Evolutionary conservation across 1,139 yeast species (phyloP).

Genomic region (Petasospora rhodanensis): DNA sequence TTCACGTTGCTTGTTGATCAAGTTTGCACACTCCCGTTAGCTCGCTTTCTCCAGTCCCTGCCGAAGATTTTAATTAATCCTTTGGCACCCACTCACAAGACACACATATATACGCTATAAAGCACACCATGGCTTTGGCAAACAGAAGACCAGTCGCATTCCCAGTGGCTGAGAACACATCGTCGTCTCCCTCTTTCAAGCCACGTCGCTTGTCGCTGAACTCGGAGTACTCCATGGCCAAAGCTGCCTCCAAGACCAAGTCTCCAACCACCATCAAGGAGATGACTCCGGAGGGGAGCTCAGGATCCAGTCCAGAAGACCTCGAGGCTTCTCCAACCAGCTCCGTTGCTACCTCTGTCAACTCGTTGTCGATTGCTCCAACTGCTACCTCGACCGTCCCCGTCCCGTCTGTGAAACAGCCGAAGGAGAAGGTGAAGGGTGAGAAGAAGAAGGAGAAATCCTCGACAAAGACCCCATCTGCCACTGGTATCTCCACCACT

Average conservation of each 20-base stretch:
- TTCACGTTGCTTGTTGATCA: slow-evolving; percentile 10
- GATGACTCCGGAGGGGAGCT: slow-evolving; percentile 27
- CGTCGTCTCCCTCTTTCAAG: slow-evolving; percentile 42
- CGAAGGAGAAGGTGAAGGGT: slow-evolving; percentile 31
- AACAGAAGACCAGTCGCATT: slow-evolving; percentile 50
- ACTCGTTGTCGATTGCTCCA: slow-evolving; percentile 15
- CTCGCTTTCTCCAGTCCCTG: slow-evolving; percentile 1
- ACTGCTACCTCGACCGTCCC: slow-evolving; percentile 10
- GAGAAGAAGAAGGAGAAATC: slow-evolving; percentile 25
- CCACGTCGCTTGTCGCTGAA: slow-evolving; percentile 36
- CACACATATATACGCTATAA: too few species aligned
- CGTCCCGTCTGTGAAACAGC: too few species aligned
- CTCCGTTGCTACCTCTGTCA: slow-evolving; percentile 16
- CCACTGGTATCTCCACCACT: slow-evolving; percentile 65
- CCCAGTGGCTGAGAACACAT: slow-evolving; percentile 28
- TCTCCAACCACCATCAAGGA: slow-evolving; percentile 19
- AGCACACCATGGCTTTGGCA: slow-evolving; percentile 51
- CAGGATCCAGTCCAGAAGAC: slow-evolving; percentile 27
- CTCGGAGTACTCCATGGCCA: slow-evolving; percentile 18
- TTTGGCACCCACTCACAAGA: slow-evolving; percentile 8
- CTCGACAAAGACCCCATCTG: slow-evolving; percentile 34
- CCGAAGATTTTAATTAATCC: slow-evolving; percentile 23
- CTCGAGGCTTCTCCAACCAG: slow-evolving; percentile 24
- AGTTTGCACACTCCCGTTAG: slow-evolving; percentile 1
- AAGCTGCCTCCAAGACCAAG: slow-evolving; percentile 12